phyloP scores from a whole-genome alignment of 306 rosid genomes.

The Amphicarpaea edgeworthii region DNA sequence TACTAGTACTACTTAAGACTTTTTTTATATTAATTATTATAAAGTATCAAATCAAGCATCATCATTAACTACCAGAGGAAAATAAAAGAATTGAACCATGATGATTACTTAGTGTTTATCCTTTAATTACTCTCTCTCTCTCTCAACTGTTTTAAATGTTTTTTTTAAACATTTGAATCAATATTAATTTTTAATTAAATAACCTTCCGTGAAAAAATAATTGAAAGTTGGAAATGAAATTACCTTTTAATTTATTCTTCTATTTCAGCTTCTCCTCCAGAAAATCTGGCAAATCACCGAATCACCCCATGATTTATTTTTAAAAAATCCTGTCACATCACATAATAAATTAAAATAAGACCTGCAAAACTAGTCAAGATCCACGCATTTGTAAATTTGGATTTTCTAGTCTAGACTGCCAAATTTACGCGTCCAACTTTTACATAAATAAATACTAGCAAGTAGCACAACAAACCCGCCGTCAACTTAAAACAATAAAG shows the following conservation, averaged over 20 bases:
- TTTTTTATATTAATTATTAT: slow-evolving; percentile 2
- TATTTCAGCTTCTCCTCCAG: not conserved
- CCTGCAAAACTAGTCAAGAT: not conserved
- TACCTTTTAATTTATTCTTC: not conserved
- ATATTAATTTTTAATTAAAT: not conserved
- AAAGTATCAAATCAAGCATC: slow-evolving; percentile 15
- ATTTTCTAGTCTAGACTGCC: not conserved
- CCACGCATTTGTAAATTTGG: not conserved
- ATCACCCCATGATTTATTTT: not conserved
- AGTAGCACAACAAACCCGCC: not conserved
- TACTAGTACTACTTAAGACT: not conserved
- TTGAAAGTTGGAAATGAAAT: not conserved
- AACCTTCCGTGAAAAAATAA: not conserved
- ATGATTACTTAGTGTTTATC: not conserved
- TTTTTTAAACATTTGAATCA: not conserved
- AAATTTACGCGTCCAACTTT: not conserved
- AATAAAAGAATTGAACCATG: not conserved
- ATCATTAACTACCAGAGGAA: not conserved
- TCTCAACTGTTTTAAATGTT: too few species aligned
- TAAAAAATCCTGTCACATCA: slow-evolving; percentile 1
- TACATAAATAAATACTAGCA: not conserved
- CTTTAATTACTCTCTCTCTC: not conserved
- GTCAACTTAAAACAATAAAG: not conserved
- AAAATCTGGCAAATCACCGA: not conserved
- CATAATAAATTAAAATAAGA: not conserved